Conservation (phyloP, 768 basidiomycete genomes). For the Boletus pseudopeckii region DNA sequence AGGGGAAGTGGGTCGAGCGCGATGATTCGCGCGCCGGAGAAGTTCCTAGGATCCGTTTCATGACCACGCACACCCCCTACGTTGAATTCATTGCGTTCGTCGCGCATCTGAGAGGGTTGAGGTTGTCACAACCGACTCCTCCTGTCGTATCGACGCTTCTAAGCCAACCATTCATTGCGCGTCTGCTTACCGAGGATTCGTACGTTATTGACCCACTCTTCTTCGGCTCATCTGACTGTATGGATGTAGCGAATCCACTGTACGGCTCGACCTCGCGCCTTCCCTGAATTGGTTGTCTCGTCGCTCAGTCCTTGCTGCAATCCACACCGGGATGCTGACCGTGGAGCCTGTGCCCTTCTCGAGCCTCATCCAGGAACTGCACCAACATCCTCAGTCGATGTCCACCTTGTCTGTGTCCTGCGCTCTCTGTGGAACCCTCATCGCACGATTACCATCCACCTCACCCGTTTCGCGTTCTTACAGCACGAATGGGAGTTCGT, state of each 20-base stretch:
- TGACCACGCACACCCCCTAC: slow-evolving; percentile 72
- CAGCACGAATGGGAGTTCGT: slow-evolving; percentile 49
- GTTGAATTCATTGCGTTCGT: slow-evolving; percentile 79
- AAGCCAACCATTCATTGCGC: slow-evolving; percentile 71
- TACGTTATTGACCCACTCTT: slow-evolving; percentile 42
- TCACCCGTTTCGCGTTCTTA: slow-evolving; percentile 31
- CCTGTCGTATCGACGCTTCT: slow-evolving; percentile 75
- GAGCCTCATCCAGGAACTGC: slow-evolving; percentile 54
- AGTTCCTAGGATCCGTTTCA: slow-evolving; percentile 40
- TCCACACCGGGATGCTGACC: slow-evolving; percentile 81
- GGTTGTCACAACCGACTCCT: slow-evolving; percentile 51
- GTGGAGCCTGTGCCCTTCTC: slow-evolving; percentile 80
- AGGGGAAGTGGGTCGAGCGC: slow-evolving; percentile 64
- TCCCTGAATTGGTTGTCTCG: slow-evolving; percentile 93
- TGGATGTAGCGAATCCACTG: slow-evolving; percentile 70
- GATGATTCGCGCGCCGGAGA: slow-evolving; percentile 27
- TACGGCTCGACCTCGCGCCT: slow-evolving; percentile 91
- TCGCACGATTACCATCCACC: slow-evolving; percentile 43
- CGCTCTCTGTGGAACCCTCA: slow-evolving; percentile 69
- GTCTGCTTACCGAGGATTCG: slow-evolving; percentile 82
- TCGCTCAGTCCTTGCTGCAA: slow-evolving; percentile 76
- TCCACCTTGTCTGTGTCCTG: slow-evolving; percentile 55
- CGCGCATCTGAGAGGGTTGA: slow-evolving; percentile 68
- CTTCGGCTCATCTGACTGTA: slow-evolving; percentile 8
- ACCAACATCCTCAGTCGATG: slow-evolving; percentile 43